phyloP scores from a whole-genome alignment of 1,139 yeast genomes.

The Candida tropicalis region DNA sequence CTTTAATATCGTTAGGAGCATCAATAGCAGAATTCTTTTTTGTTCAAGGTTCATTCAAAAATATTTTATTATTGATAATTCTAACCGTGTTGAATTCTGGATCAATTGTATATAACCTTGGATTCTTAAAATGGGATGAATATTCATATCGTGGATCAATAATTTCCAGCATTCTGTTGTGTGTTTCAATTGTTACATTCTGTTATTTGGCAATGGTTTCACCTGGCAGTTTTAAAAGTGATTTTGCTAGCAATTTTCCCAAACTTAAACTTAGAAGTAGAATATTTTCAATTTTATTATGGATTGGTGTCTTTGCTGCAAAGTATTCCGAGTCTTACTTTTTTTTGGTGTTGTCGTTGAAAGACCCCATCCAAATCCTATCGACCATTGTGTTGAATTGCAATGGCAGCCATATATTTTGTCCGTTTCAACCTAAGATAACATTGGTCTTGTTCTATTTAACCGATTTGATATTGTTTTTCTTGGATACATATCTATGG shows the following conservation, averaged over 20 bases:
- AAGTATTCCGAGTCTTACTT: conserved; percentile 82
- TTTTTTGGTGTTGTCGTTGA: conserved; percentile 72
- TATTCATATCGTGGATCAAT: conserved; percentile 52
- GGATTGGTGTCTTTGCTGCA: conserved; percentile 70
- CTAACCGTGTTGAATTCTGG: conserved; percentile 51
- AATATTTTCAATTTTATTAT: conserved; percentile 60
- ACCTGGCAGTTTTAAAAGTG: conserved; percentile 36
- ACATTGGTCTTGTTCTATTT: conserved; percentile 57
- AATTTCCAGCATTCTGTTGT: conserved; percentile 60
- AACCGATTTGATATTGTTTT: conserved; percentile 74
- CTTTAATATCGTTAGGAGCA: conserved; percentile 64
- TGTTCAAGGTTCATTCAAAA: conserved; percentile 74
- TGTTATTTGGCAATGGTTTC: conserved; percentile 57
- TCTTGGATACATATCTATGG: conserved; percentile 88
- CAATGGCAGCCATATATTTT: conserved; percentile 59
- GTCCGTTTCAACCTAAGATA: conserved; percentile 61
- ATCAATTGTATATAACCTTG: conserved; percentile 67
- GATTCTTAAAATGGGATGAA: conserved; percentile 52
- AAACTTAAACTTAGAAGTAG: conserved; percentile 51
- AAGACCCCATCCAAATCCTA: conserved; percentile 77
- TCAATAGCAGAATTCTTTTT: conserved; percentile 62
- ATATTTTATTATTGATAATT: conserved; percentile 47
- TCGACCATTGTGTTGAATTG: conserved; percentile 59
- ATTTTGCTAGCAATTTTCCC: conserved; percentile 49
- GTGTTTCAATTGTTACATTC: conserved; percentile 61